Base-by-base conservation (phyloP, 1,139 yeast genomes). In the Saccharomycopsis hybrid region DNA sequence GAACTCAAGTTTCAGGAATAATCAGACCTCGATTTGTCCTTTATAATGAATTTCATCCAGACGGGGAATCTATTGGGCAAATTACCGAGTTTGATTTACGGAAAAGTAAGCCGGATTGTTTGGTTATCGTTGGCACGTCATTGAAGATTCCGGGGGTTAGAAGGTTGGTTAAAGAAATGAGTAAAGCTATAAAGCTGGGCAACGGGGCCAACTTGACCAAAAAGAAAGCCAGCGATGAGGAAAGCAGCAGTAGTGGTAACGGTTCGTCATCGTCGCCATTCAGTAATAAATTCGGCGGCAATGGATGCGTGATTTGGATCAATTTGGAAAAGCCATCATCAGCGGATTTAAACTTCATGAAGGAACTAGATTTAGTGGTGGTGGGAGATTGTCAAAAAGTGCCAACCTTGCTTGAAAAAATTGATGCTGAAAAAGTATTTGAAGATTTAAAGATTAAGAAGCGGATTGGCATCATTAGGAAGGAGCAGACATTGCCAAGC, bases 11-110 rank as follows among this genome's bases (percentile, higher is more conserved):
- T 0, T 68, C 76, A 18, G 89, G 89, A 2, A 65, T 78, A 35
- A 64, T 82, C 46, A 66, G 88, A 46, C 89, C 89, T 1, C 74
- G 82, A 56, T 79, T 82, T 48, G 89, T 82, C 5, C 67, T 82
- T 43, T 82, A 82, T 60, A 85, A 85, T 49, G 89, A 82, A 59
- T 74, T 77, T 58, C 86, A 82, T 60, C 88, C 88, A 0, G 88
- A 82, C 60, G 76, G 83, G 36, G 88, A 82, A 54, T 71, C 79
- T 2, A 73, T 82, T 49, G 84, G 88, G 2, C 72, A 74, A 50
- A 81, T 85, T 3, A 71, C 83, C 8, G 81, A 74, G 58, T 68
- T 71, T 5, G 89, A 82, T 62, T 63, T 82, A 49, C 69, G 67
- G 55, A 61, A 71, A 48, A 72, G 48, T 38, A 45, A 70, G 55